Evolutionary conservation across 306 rosid species (phyloP).

Genomic region (Heteromeles arbutifolia): DNA sequence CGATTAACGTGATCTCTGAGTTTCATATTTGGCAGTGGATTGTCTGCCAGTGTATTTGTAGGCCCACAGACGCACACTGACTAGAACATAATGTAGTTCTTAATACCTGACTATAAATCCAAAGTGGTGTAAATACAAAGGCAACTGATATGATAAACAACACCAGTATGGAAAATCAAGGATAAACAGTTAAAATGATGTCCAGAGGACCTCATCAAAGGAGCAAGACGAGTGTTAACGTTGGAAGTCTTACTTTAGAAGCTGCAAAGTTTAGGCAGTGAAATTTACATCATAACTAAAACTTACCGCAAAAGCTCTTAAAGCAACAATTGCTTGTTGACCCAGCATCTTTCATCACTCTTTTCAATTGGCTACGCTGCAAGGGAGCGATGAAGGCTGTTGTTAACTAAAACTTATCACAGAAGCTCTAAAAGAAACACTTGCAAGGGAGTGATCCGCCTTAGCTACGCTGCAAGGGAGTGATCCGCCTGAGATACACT

Average conservation of each 20-base stretch:
- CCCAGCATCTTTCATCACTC: slow-evolving; percentile 97
- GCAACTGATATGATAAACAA: neutral
- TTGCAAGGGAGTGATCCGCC: too few relatives aligned
- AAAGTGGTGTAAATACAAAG: neutral
- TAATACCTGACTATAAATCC: slow-evolving; percentile 49
- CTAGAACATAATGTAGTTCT: slow-evolving; percentile 68
- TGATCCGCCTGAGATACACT: slow-evolving; percentile 60
- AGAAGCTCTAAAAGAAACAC: too few relatives aligned
- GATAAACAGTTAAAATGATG: neutral
- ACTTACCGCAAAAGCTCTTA: slow-evolving; percentile 83
- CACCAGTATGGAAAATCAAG: neutral
- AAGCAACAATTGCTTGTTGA: slow-evolving; percentile 96
- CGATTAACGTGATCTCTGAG: slow-evolving; percentile 79
- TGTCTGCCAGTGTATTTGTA: slow-evolving; percentile 80
- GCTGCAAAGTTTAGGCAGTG: neutral
- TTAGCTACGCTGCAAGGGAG: too few relatives aligned
- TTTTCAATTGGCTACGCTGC: slow-evolving; percentile 56
- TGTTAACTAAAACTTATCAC: too few relatives aligned
- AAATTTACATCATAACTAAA: slow-evolving; percentile 32
- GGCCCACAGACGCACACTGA: slow-evolving; percentile 77
- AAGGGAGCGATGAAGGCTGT: too few relatives aligned
- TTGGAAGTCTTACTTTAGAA: too few relatives aligned
- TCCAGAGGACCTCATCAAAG: neutral
- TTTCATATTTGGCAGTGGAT: slow-evolving; percentile 88
- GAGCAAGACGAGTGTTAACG: neutral